Evolutionary conservation across 345 rosid genomes (phyloP).

Genomic region (Lumnitzera racemosa): DNA sequence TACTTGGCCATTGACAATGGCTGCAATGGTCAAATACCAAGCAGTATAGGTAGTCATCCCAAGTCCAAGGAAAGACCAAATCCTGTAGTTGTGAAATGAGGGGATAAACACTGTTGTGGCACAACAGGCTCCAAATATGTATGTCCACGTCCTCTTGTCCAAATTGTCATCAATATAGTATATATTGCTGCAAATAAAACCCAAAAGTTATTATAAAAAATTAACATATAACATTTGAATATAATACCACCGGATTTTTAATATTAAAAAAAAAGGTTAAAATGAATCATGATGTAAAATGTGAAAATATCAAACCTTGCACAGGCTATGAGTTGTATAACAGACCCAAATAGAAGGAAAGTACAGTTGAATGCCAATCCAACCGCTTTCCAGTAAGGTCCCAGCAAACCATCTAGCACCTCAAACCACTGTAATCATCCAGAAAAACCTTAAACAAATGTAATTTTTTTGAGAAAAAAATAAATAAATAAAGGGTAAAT

Average conservation of each 20-base stretch:
- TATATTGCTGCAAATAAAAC: constrained; percentile 49
- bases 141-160: constrained; percentile 92
- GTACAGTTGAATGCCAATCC: constrained; percentile 83
- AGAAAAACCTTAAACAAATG: background rate
- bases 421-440: constrained; percentile 62
- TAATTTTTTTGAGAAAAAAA: background rate
- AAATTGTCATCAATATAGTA: constrained; percentile 67
- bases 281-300: background rate
- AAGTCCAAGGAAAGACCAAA: constrained; percentile 84
- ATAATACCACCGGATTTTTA: too few species aligned
- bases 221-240: too few species aligned
- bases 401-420: constrained; percentile 75
- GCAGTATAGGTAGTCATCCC: constrained; percentile 88
- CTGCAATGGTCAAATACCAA: constrained; percentile 70
- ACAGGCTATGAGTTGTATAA: constrained; percentile 78
- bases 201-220: background rate
- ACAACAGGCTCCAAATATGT: constrained; percentile 86
- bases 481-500: background rate
- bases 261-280: background rate
- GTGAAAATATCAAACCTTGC: constrained; percentile 40
- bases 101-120: constrained; percentile 78
- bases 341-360: constrained; percentile 82
- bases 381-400: constrained; percentile 72
- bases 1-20: constrained; percentile 68
- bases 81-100: constrained; percentile 74